Evolutionary conservation across 148 eudicot genomes (phyloP), one percentile per base, ranked within the genome.

Genomic region (Rhododendron williamsianum): DNA sequence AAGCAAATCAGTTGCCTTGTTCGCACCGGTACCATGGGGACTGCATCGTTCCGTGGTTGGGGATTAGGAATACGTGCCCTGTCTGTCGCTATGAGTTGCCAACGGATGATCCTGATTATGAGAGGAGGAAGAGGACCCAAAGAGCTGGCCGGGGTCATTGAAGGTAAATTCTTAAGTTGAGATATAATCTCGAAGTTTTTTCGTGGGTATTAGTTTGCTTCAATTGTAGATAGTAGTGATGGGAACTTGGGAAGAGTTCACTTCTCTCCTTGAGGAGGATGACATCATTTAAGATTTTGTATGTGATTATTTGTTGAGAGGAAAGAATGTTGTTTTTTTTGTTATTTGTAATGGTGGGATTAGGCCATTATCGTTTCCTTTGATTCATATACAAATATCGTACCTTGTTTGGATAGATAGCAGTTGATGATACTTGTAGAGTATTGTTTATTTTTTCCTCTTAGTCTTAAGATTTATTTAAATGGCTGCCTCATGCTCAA

Each of bases 21-120:
- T 86, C 89, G 6, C 97, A 94, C 84, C 85, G 87, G 35, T 94
- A 91, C 86, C 95, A 94, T 89, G 92, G 92, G 3, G 93, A 92
- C 48, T 94, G 97, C 81, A 94, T 94, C 52, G 36, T 93, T 43
- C 97, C 97, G 1, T 94, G 97, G 97, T 87, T 94, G 63, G 88
- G 87, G 25, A 94, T 94, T 49, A 82, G 97, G 84, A 94, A 94
- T 77, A 92, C 97, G 2, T 94, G 97, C 76, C 97, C 97, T 52
- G 92, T 94, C 7, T 94, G 97, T 87, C 91, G 95, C 6, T 87
- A 87, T 80, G 95, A 94, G 82, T 87, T 94, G 91, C 93, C 93
- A 23, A 94, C 97, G 0, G 97, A 94, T 88, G 93, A 94, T 83
- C 88, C 91, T 86, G 94, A 91, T 81, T 93, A 94, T 80, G 97